Percentiles rank a stretch among this genome's conserved stretches.
Conservation (phyloP, 169 alveolate genomes). For the Plasmodium fragile region DNA sequence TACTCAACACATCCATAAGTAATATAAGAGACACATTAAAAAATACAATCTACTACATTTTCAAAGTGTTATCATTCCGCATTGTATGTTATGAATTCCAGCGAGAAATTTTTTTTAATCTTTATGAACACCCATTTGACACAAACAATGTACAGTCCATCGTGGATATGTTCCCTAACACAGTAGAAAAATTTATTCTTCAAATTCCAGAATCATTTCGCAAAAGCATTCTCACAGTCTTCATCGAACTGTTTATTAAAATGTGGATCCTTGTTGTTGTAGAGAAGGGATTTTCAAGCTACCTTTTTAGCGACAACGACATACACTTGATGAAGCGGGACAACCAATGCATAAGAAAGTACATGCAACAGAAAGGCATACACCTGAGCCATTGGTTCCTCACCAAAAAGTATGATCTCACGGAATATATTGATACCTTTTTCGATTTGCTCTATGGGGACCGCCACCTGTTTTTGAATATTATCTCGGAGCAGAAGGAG, state of each 20-base stretch:
- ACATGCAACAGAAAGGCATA: slow-evolving; percentile 30
- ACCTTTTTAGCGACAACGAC: slow-evolving; percentile 13
- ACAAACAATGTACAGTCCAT: slow-evolving; percentile 1
- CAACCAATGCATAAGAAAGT: slow-evolving; percentile 17
- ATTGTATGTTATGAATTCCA: slow-evolving; percentile 72
- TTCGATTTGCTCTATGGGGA: slow-evolving; percentile 35
- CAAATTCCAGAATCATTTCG: slow-evolving; percentile 41
- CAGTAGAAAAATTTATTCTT: slow-evolving; percentile 42
- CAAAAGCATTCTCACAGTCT: slow-evolving; percentile 49
- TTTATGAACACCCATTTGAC: slow-evolving; percentile 40
- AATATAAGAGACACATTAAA: slow-evolving; percentile 65
- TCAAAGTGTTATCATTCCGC: slow-evolving; percentile 64
- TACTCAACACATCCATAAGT: slow-evolving; percentile 49
- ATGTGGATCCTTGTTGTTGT: slow-evolving; percentile 59
- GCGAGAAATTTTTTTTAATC: slow-evolving; percentile 54
- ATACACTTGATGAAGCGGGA: slow-evolving; percentile 51
- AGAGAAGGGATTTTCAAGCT: slow-evolving; percentile 63
- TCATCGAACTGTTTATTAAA: slow-evolving; percentile 62
- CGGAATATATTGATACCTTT: slow-evolving; percentile 56
- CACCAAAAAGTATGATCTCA: slow-evolving; percentile 41
- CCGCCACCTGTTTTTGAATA: slow-evolving; percentile 27
- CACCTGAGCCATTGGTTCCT: slow-evolving; percentile 25
- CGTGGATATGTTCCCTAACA: slow-evolving; percentile 39
- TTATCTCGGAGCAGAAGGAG: slow-evolving; percentile 10
- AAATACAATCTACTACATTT: slow-evolving; percentile 44